Conservation (phyloP, 179 eudicot species). For the Beta macrorhiza region DNA sequence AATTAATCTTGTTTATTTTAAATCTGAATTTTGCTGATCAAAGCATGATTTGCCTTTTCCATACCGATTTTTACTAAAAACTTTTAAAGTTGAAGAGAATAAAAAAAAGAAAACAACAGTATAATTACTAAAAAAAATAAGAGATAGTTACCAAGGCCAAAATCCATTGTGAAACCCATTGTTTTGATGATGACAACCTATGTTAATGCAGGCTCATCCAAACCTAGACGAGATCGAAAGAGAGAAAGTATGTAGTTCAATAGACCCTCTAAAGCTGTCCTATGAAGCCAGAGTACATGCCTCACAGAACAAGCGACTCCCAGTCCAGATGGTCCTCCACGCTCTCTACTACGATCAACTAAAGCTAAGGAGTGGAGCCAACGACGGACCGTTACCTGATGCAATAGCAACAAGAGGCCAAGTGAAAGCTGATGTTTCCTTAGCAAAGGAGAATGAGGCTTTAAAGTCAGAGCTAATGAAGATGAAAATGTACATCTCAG, state of each 20-base stretch:
- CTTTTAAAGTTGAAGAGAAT: too few relatives aligned
- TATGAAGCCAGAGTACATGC: slow-evolving; percentile 91
- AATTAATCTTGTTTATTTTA: too few relatives aligned
- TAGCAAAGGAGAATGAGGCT: slow-evolving; percentile 74
- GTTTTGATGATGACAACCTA: not conserved
- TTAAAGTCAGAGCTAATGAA: slow-evolving; percentile 60
- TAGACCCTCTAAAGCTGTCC: slow-evolving; percentile 87
- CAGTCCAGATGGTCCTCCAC: slow-evolving; percentile 83
- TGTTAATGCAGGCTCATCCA: slow-evolving; percentile 68
- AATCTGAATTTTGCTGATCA: too few relatives aligned
- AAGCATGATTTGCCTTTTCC: too few relatives aligned
- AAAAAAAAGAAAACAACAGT: too few relatives aligned
- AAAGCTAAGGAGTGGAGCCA: slow-evolving; percentile 65
- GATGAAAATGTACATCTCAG: slow-evolving; percentile 78
- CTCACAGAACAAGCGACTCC: slow-evolving; percentile 90
- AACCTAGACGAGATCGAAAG: slow-evolving; percentile 89
- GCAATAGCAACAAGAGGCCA: slow-evolving; percentile 48
- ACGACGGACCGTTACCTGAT: slow-evolving; percentile 18
- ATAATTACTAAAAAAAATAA: too few relatives aligned
- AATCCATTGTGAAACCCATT: too few relatives aligned
- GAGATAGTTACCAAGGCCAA: too few relatives aligned
- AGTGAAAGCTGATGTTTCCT: slow-evolving; percentile 54
- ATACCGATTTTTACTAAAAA: too few relatives aligned
- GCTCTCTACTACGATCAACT: slow-evolving; percentile 89
- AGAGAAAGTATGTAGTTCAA: slow-evolving; percentile 80